Percentiles rank a stretch among this genome's conserved stretches.
Evolutionary conservation across 108 stramenopile species (phyloP).

Genomic region (Discostella stelligeroides): DNA sequence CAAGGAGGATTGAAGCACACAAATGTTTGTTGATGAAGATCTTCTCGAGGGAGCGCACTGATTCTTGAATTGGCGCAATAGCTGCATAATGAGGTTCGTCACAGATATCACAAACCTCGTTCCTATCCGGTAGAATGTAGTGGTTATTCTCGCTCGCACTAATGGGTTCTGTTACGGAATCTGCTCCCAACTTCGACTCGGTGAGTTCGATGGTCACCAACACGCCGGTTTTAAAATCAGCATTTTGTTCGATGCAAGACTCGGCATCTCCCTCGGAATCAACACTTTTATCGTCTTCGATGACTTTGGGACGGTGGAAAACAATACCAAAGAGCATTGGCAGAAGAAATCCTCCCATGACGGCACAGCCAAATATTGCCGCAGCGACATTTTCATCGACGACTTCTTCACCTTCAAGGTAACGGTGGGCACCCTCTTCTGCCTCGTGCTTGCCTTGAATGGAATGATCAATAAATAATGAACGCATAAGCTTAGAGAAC

Average conservation of each 20-base stretch:
- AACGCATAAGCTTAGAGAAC: constrained; percentile 69
- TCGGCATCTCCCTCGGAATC: not conserved
- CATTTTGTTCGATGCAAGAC: constrained; percentile 12
- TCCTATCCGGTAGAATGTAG: not conserved
- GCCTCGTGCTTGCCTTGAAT: constrained; percentile 48
- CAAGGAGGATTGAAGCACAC: constrained; percentile 53
- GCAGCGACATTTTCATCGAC: constrained; percentile 35
- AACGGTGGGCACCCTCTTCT: constrained; percentile 37
- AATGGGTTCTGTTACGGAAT: not conserved
- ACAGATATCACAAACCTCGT: not conserved
- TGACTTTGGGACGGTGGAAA: constrained; percentile 46
- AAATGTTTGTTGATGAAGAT: constrained; percentile 40
- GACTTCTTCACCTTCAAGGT: not conserved
- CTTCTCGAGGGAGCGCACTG: not conserved
- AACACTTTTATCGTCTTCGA: constrained; percentile 15
- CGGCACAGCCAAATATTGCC: constrained; percentile 68
- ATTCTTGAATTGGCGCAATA: not conserved
- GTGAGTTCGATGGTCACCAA: not conserved
- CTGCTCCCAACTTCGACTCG: not conserved
- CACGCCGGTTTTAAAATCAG: constrained; percentile 15
- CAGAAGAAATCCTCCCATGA: constrained; percentile 73
- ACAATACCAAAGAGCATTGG: constrained; percentile 56
- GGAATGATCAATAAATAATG: constrained; percentile 65
- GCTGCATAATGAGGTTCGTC: not conserved
- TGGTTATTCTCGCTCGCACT: not conserved